A percentile compares a stretch with the other conserved stretches of the same genome.
phyloP scores from a whole-genome alignment of 1,139 yeast genomes.

The Candida sanyaensis region DNA sequence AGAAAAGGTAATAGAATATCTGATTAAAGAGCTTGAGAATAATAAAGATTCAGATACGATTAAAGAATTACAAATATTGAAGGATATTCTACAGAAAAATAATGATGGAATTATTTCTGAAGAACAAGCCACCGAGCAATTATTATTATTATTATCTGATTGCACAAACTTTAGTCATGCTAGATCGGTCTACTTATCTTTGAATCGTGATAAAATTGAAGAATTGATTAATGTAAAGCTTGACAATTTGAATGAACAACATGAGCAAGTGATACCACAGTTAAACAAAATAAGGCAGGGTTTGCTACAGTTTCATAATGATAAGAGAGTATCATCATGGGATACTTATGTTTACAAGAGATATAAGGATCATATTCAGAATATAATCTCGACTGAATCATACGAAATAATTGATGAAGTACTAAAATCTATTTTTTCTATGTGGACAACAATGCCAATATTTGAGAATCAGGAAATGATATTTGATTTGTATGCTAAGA shows the following conservation, averaged over 20 bases:
- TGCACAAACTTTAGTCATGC: not conserved
- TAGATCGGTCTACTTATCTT: not conserved
- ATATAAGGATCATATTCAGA: not conserved
- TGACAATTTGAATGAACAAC: not conserved
- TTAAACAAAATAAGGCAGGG: not conserved
- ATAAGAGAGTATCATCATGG: not conserved
- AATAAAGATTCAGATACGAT: not conserved
- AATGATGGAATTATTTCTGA: not conserved
- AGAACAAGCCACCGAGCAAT: not conserved
- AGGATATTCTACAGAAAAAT: not conserved
- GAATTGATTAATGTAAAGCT: not conserved
- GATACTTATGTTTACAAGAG: not conserved
- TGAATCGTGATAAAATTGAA: conserved; percentile 1
- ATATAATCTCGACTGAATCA: not conserved
- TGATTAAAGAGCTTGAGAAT: conserved; percentile 9
- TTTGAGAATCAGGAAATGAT: conserved; percentile 3
- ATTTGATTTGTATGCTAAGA: conserved; percentile 18
- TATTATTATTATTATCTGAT: not conserved
- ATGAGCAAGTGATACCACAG: not conserved
- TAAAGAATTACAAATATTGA: not conserved
- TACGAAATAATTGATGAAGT: not conserved
- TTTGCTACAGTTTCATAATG: not conserved
- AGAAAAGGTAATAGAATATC: conserved; percentile 21
- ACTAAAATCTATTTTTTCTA: not conserved
- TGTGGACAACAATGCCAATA: conserved; percentile 1